Conservation (phyloP, 345 rosid genomes). For the Geranium brycei region DNA sequence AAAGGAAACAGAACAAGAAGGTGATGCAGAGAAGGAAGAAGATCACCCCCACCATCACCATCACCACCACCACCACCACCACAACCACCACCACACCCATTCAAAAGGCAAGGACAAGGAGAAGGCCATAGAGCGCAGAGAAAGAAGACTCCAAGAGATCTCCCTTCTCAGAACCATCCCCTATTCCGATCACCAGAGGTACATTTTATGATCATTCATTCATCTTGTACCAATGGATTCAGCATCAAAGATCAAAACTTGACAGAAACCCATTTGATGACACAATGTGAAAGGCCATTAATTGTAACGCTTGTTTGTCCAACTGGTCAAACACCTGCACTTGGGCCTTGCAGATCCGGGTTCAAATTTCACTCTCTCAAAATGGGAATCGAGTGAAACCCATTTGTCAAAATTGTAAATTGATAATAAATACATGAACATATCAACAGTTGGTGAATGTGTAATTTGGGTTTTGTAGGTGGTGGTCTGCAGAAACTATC, state of each 20-base stretch:
- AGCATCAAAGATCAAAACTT: background rate
- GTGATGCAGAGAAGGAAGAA: background rate
- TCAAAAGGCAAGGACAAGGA: slow-evolving; percentile 15
- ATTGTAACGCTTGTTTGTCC: no score
- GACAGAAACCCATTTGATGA: background rate
- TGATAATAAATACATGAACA: no score
- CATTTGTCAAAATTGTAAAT: background rate
- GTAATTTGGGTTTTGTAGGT: slow-evolving; percentile 24
- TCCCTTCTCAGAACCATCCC: slow-evolving; percentile 88
- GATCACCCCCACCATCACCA: background rate
- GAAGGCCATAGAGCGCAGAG: slow-evolving; percentile 58
- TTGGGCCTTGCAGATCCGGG: no score
- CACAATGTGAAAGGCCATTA: no score
- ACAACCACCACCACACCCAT: background rate
- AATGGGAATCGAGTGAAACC: background rate
- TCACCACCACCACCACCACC: background rate
- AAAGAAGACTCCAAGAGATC: slow-evolving; percentile 62
- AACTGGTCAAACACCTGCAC: no score
- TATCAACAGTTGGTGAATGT: no score
- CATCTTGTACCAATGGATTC: no score
- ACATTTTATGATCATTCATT: background rate
- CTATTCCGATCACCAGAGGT: slow-evolving; percentile 90
- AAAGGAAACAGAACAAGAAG: background rate
- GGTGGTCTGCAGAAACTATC: slow-evolving; percentile 85
- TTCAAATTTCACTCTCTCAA: no score